A percentile compares a stretch with the other conserved stretches of the same genome.
Evolutionary conservation across 805 yeast species (phyloP).

Genomic region (Scheffersomyces amazonensis): DNA sequence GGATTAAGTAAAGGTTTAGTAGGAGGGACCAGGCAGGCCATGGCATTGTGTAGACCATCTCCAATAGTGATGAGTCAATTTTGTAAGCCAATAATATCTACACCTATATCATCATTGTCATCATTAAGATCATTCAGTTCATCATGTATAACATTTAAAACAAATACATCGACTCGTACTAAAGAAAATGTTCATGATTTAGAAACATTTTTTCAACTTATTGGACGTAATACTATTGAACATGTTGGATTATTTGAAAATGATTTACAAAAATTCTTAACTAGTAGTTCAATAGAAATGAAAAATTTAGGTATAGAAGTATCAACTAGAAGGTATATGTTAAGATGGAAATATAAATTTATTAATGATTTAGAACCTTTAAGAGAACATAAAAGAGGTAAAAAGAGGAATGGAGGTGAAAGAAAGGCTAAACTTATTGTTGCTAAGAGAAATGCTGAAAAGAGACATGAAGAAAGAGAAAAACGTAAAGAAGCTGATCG

Average conservation of each 20-base stretch:
- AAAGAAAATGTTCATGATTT: constrained; percentile 57
- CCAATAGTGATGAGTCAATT: no score
- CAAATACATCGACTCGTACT: constrained; percentile 53
- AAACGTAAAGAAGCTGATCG: constrained; percentile 29
- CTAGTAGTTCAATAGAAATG: constrained; percentile 50
- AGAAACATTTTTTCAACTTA: constrained; percentile 64
- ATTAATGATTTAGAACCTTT: constrained; percentile 54
- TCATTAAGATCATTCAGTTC: constrained; percentile 5
- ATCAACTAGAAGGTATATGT: constrained; percentile 66
- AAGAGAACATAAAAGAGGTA: constrained; percentile 59
- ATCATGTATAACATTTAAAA: constrained; percentile 20
- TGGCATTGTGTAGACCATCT: no score
- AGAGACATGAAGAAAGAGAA: constrained; percentile 54
- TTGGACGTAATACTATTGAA: constrained; percentile 75
- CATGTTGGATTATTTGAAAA: constrained; percentile 63
- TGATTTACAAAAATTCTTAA: constrained; percentile 59
- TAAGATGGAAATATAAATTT: constrained; percentile 69
- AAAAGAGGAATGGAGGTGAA: constrained; percentile 83
- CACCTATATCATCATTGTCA: background rate
- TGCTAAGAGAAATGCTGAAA: constrained; percentile 59
- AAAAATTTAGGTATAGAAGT: constrained; percentile 77
- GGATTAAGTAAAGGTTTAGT: no score
- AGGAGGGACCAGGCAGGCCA: no score
- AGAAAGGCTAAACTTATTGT: constrained; percentile 57
- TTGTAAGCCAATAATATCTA: no score